phyloP scores from a whole-genome alignment of 1,284 basidiomycete genomes.

The Exobasidium cylindrosporum region DNA sequence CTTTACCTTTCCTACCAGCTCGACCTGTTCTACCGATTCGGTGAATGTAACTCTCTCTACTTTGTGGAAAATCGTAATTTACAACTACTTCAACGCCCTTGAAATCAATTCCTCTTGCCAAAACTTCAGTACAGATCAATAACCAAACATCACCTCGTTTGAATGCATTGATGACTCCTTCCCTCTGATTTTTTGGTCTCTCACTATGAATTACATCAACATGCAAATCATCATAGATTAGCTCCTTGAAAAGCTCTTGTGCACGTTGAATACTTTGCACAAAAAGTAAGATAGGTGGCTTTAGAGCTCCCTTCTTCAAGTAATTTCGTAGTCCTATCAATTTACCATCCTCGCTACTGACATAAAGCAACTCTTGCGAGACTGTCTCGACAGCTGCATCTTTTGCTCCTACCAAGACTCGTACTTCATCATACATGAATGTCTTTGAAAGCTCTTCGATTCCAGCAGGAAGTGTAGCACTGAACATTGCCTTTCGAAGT shows the following conservation, averaged over 20 bases:
- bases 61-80: conserved; percentile 66
- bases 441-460: conserved; percentile 82
- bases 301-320: conserved; percentile 72
- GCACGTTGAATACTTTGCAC: conserved; percentile 89
- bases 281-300: conserved; percentile 88
- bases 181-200: conserved; percentile 78
- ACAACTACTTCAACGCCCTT: conserved; percentile 79
- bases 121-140: conserved; percentile 51
- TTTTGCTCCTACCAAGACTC: conserved; percentile 59
- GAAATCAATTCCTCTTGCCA: conserved; percentile 95
- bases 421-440: conserved; percentile 62
- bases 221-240: conserved; percentile 77
- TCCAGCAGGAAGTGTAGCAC: conserved; percentile 85
- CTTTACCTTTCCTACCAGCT: conserved; percentile 83
- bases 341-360: conserved; percentile 88
- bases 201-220: conserved; percentile 90
- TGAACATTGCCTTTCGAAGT: conserved; percentile 85
- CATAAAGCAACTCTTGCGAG: conserved; percentile 81
- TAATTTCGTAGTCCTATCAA: conserved; percentile 74
- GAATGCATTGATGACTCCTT: conserved; percentile 70
- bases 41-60: conserved; percentile 88
- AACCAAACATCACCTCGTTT: conserved; percentile 62
- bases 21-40: conserved; percentile 94
- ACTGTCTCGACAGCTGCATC: conserved; percentile 77
- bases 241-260: conserved; percentile 80